Conservation (phyloP, 305 asterid genomes). For the Fraxinus greggii region DNA sequence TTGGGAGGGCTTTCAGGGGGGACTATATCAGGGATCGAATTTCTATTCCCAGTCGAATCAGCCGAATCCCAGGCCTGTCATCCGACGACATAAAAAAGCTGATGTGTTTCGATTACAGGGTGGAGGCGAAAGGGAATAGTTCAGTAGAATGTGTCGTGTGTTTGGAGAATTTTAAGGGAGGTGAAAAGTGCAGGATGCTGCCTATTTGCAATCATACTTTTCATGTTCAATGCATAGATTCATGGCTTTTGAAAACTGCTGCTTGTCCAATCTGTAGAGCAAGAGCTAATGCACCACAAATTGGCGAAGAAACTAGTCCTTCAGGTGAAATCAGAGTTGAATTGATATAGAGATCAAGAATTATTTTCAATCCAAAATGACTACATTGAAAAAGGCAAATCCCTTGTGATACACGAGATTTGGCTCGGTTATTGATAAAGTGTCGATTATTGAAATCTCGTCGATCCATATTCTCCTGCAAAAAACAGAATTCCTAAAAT, state of each 20-base stretch:
- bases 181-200: slow-evolving; percentile 59
- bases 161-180: slow-evolving; percentile 48
- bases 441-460: neutral
- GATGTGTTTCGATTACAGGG: slow-evolving; percentile 40
- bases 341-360: neutral
- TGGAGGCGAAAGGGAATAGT: slow-evolving; percentile 19
- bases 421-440: too few species aligned
- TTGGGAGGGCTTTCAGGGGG: slow-evolving; percentile 43
- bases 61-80: slow-evolving; percentile 25
- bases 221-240: slow-evolving; percentile 67
- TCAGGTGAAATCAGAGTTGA: slow-evolving; percentile 26
- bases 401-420: neutral
- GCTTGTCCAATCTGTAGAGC: slow-evolving; percentile 69
- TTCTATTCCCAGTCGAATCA: slow-evolving; percentile 3
- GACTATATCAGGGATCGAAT: neutral
- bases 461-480: neutral
- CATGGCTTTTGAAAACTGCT: slow-evolving; percentile 53
- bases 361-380: neutral
- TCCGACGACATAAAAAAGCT: slow-evolving; percentile 37
- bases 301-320: slow-evolving; percentile 8
- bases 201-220: slow-evolving; percentile 53
- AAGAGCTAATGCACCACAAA: slow-evolving; percentile 18
- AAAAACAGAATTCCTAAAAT: neutral
- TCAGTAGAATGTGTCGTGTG: slow-evolving; percentile 60
- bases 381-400: too few species aligned